Evolutionary conservation across 768 basidiomycete species (phyloP), one percentile per base, ranked within the genome.

Genomic region (Termitomyces titanicus): DNA sequence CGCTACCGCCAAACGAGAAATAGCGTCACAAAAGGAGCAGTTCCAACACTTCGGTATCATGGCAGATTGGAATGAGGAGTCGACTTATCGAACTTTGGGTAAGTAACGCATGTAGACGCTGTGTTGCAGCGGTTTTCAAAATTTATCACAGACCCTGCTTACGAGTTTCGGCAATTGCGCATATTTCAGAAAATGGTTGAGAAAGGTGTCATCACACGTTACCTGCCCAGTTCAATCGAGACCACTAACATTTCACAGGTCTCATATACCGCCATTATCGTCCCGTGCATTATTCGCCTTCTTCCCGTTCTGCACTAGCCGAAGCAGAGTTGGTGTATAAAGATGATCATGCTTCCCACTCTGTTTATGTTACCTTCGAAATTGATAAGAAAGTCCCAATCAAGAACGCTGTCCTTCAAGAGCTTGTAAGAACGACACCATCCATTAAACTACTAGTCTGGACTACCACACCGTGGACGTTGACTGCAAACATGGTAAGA

Each of bases 381-480:
- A 67, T 95, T n/a, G 77, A 82, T 52, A 53, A 55, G 12, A 57
- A 64, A 17, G 63, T 61, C 25, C 44, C 55, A 33, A 54, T 52
- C 53, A 57, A 59, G 35, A 63, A 60, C 35, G 50, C 56, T 33
- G 43, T 66, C 38, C 63, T 79, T 44, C 70, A 67, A 22, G 54
- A 72, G 15, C 55, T 77, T 15, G 50, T 79, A 7, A 60, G 64
- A 2, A 65, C 60, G 17, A 63, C 47, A 3, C 60, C 65, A 12
- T 67, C 70, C 2, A 69, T 86, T 11, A 77, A 79, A 27, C 62
- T 97, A 10, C 74, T 94, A 17, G 89, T 96, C 4, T 99, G 96
- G 96, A 98, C 96, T 2, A 98, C 96, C 3, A 98, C 96, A 0
- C 92, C 96, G 1, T 99, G 96, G 96, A 98, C 93, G 4, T 72